Evolutionary conservation across 1,284 basidiomycete genomes (phyloP).

Genomic region (Ustilago tritici): DNA sequence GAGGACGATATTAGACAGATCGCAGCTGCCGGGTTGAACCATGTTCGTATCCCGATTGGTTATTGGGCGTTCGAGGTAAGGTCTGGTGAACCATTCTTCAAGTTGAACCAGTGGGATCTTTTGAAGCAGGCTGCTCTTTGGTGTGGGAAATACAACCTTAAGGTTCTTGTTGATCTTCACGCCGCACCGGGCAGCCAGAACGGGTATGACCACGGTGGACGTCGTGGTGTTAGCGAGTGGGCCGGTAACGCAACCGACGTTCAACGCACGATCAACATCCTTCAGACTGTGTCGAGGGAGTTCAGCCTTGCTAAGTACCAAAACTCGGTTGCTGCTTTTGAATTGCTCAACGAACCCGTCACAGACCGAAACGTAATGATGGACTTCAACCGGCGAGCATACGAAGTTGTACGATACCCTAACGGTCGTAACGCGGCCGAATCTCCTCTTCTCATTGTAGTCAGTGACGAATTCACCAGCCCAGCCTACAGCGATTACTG

Average conservation of each 20-base stretch:
- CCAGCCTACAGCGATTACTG: conserved; percentile 75
- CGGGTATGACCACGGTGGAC: conserved; percentile 75
- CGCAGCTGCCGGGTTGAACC: conserved; percentile 71
- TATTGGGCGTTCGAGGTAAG: conserved; percentile 91
- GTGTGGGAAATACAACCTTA: conserved; percentile 81
- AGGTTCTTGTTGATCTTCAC: conserved; percentile 81
- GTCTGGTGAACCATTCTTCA: conserved; percentile 83
- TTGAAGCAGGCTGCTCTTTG: conserved; percentile 78
- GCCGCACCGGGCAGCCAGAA: conserved; percentile 72
- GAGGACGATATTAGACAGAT: conserved; percentile 81
- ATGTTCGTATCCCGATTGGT: conserved; percentile 87
- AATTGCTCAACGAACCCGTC: conserved; percentile 65
- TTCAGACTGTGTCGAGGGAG: conserved; percentile 72
- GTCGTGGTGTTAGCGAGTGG: conserved; percentile 78
- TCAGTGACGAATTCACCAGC: conserved; percentile 87
- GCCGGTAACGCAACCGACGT: conserved; percentile 78
- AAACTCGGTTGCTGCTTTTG: conserved; percentile 58
- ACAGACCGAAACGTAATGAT: conserved; percentile 44
- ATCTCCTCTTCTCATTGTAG: conserved; percentile 70
- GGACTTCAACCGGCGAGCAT: conserved; percentile 57
- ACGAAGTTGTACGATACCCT: conserved; percentile 59
- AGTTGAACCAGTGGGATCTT: conserved; percentile 78
- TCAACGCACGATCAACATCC: conserved; percentile 78
- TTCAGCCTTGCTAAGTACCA: conserved; percentile 56
- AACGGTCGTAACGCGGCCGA: conserved; percentile 29